Conservation (phyloP, 805 yeast genomes). For the Hanseniaspora valbyensis region DNA sequence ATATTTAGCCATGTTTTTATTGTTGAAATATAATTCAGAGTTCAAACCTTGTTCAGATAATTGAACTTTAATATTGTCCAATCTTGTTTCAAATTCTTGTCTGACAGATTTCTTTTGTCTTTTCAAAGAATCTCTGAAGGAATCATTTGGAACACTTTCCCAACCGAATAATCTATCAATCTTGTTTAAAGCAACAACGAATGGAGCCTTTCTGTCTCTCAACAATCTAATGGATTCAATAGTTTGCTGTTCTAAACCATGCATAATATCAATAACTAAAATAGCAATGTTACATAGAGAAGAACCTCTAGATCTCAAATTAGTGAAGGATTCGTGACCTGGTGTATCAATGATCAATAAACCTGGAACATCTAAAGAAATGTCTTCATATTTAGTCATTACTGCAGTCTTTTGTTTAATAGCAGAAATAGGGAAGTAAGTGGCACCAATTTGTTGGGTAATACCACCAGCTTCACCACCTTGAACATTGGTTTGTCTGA, state of each 20-base stretch:
- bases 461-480: constrained; percentile 99
- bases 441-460: constrained; percentile 99
- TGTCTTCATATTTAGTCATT: constrained; percentile 77
- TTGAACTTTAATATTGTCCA: constrained; percentile 73
- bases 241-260: constrained; percentile 97
- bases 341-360: constrained; percentile 94
- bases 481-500: constrained; percentile 97
- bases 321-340: constrained; percentile 98
- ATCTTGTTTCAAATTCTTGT: constrained; percentile 83
- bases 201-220: constrained; percentile 96
- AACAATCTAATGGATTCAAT: constrained; percentile 82
- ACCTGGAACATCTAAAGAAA: constrained; percentile 92
- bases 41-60: constrained; percentile 97
- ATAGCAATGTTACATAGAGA: constrained; percentile 98
- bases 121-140: constrained; percentile 87
- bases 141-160: constrained; percentile 80
- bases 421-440: constrained; percentile 95
- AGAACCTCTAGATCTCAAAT: constrained; percentile 96
- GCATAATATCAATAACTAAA: constrained; percentile 96
- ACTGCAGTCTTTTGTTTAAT: constrained; percentile 83
- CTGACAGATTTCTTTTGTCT: constrained; percentile 76
- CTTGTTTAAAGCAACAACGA: constrained; percentile 91
- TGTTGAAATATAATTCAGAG: constrained; percentile 91
- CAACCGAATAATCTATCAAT: constrained; percentile 96
- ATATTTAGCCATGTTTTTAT: constrained; percentile 82